Percentiles rank a stretch among this genome's conserved stretches.
These are phyloP conservation scores for Alternaria metachromatica DNA, from an alignment of 2,329 filamentous ascomycete genomes.

Conservation along the genomic window DNA sequence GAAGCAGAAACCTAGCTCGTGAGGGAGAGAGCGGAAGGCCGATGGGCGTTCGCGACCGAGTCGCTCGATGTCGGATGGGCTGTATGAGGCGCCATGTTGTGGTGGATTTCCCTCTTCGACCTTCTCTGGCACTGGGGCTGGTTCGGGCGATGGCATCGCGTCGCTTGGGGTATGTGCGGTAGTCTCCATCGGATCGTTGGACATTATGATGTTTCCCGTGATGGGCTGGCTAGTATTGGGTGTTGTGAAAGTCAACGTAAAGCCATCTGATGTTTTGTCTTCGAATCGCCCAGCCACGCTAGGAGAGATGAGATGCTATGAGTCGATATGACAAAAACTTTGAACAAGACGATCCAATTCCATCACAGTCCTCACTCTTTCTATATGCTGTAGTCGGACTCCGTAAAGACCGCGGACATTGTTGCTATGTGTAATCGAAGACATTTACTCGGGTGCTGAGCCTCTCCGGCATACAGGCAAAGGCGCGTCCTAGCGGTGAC, in stretches of 20 bases:
- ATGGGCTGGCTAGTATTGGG: neutral
- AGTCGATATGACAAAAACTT: neutral
- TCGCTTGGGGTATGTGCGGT: neutral
- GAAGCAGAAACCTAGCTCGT: constrained; percentile 69
- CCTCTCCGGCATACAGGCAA: neutral
- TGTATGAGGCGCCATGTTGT: constrained; percentile 24
- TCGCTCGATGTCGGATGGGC: constrained; percentile 57
- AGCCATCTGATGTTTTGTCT: neutral
- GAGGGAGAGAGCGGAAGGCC: constrained; percentile 59
- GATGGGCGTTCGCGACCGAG: constrained; percentile 68
- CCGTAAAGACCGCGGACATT: constrained; percentile 18
- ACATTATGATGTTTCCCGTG: neutral
- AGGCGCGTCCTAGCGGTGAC: constrained; percentile 12
- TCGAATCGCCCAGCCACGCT: neutral
- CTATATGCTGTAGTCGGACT: constrained; percentile 17
- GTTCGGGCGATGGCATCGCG: neutral
- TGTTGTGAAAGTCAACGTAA: neutral
- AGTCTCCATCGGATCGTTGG: neutral
- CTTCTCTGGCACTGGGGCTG: constrained; percentile 1
- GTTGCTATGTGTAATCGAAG: constrained; percentile 5
- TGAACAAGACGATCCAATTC: neutral
- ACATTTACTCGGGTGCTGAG: constrained; percentile 27
- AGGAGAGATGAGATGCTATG: neutral
- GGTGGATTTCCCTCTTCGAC: constrained; percentile 22
- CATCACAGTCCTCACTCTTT: constrained; percentile 6